Base-by-base conservation (phyloP, 2,329 filamentous ascomycete genomes). In the Claviceps humidiphila region DNA sequence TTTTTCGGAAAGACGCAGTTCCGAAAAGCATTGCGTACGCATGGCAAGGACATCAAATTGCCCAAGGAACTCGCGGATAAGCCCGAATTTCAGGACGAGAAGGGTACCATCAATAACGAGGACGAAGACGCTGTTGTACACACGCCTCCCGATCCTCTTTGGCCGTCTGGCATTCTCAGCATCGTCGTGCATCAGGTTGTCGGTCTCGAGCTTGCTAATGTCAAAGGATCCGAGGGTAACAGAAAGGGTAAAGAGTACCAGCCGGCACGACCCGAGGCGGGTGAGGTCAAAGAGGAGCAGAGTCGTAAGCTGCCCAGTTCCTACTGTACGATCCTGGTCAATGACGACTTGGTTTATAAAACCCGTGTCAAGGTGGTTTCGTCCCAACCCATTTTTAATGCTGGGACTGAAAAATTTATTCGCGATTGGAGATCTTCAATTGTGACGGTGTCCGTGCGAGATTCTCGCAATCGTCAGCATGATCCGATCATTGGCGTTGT, bases 371-470 rank as follows among this genome's bases (percentile, higher is more conserved):
- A 98, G 73, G 90, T 90, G 4, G 86, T 95, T 7, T 94, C 87
- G 39, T 94, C 88, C 50, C 90, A 94, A 65, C 93, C 93, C 1
- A 96, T 97, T 57, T 97, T 95, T 76, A 96, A 97, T 60, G 90
- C 93, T 3, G 91, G 91, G 54, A 96, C 90, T 0, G 93, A 98
- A 64, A 81, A 85, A 13, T 97, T 97, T 60, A 73, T 97, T 34
- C 84, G 91, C 22, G 91, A 98, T 63, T 98, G 93, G 93, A 79
- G 89, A 57, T 93, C 87, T 17, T 78, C 80, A 46, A 86, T 96
- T 53, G 77, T 95, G 51, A 96, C 90, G 0, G 76, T 97, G 49
- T 87, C 88, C 1, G 89, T 96, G 16, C 85, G 93, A 26, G 91
- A 97, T 64, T 82, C 86, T 11, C 82, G 91, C 38, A 87, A 96